Base-by-base conservation (phyloP, 441 rosid genomes). In the Erodium moschatum region DNA sequence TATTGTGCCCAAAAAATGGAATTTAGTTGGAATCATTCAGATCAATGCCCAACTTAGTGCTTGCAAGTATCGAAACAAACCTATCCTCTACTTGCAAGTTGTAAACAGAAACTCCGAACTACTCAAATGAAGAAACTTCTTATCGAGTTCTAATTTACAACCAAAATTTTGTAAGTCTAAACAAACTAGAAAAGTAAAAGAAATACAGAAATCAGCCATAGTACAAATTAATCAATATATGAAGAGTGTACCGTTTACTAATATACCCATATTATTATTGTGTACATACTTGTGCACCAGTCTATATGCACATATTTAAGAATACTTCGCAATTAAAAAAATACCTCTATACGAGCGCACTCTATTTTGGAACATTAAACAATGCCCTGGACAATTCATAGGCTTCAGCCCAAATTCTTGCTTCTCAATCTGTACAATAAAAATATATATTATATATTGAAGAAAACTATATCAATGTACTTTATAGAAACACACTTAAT, bases 361-460 rank as follows among this genome's bases (percentile, higher is more conserved):
- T 78, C 90, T 84, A 68, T 90, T 89, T 78, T 85, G 88, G 84
- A 95, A 95, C 81, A 95, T 90, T 81, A 95, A 84, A 79, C 99
- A 92, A 74, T 95, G 99, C 31, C 98, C 95, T 16, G 98, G 97
- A 76, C 98, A 95, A 74, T 95, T 95, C 99, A 92, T 95, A 72
- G 99, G 99, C 78, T 92, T 95, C 76, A 95, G 81, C 50, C 98
- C 98, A 69, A 90, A 92, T 79, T 90, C 97, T 78, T 95, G 96
- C 69, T 92, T 92, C 70, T 92, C 98, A 77, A 95, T 76, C 97
- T 95, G 83, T 68, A 69, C n/a, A 46, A 73, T 65, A 66, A 71
- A 70, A 29, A 62, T 24, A 12, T 46, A 44, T 62, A 24, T 24
- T 48, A 70, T 19, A 68, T 38, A 40, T 40, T 20, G 71, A 72